Evolutionary conservation across 2,329 filamentous ascomycete species (phyloP).

Genomic region (Penicillium sp.): DNA sequence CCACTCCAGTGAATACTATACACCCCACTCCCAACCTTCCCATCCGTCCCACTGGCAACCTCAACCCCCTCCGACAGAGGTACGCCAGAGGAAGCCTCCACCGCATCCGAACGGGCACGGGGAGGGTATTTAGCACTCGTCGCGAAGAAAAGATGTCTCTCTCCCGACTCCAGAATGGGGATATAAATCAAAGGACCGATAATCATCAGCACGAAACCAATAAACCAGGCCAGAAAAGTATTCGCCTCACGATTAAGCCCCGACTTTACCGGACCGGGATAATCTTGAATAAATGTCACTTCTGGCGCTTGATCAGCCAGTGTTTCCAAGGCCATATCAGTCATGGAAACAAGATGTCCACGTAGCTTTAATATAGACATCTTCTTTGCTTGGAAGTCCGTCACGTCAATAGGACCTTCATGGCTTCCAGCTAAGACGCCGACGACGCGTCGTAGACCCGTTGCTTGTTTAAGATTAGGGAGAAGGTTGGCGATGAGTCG

Average conservation of each 20-base stretch:
- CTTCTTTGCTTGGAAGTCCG: conserved; percentile 47
- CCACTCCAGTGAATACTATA: conserved; percentile 29
- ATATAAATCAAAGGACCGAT: conserved; percentile 25
- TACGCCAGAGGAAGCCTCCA: conserved; percentile 9
- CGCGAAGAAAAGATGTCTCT: conserved; percentile 46
- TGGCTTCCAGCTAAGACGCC: conserved; percentile 55
- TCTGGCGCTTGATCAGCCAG: conserved; percentile 48
- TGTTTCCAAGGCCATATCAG: conserved; percentile 50
- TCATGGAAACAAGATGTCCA: conserved; percentile 48
- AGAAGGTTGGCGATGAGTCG: conserved; percentile 59
- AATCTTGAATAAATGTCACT: conserved; percentile 50
- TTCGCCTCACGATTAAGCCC: conserved; percentile 31
- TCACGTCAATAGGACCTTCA: conserved; percentile 51
- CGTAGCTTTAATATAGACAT: conserved; percentile 42
- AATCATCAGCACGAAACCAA: conserved; percentile 27
- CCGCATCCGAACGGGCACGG: background rate
- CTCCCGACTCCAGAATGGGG: conserved; percentile 40
- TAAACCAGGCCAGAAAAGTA: background rate
- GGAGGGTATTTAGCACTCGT: conserved; percentile 38
- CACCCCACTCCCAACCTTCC: conserved; percentile 30
- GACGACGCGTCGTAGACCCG: conserved; percentile 53
- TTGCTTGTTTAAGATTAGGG: conserved; percentile 51
- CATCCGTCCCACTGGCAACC: conserved; percentile 23
- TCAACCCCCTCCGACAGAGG: conserved; percentile 17
- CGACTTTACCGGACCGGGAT: conserved; percentile 49